Percentiles rank a stretch among this genome's conserved stretches.
phyloP scores from a whole-genome alignment of 768 basidiomycete species.

The Russula lepida region DNA sequence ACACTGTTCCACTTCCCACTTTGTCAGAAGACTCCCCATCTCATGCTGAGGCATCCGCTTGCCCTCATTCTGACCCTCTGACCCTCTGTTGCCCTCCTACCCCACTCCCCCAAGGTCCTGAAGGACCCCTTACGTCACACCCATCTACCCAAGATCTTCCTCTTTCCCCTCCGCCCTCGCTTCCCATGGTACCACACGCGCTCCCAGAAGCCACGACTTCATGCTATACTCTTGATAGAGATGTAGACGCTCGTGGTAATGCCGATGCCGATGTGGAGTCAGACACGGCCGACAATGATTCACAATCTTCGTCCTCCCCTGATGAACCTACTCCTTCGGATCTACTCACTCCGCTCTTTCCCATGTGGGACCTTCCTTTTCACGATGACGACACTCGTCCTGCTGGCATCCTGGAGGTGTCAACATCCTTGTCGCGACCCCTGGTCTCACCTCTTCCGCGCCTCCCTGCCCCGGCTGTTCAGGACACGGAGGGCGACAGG shows the following conservation, averaged over 20 bases:
- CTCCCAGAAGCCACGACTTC: slow-evolving; percentile 9
- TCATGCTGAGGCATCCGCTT: neutral
- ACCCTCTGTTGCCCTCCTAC: slow-evolving; percentile 1
- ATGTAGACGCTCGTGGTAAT: neutral
- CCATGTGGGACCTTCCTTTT: slow-evolving; percentile 9
- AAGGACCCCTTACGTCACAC: slow-evolving; percentile 16
- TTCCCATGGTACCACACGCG: slow-evolving; percentile 17
- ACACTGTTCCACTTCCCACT: slow-evolving; percentile 20
- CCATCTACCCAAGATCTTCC: slow-evolving; percentile 8
- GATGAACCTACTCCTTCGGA: slow-evolving; percentile 1
- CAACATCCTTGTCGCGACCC: slow-evolving; percentile 12
- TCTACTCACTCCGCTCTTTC: slow-evolving; percentile 14
- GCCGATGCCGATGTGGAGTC: neutral
- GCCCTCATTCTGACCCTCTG: neutral
- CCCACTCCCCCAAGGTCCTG: neutral
- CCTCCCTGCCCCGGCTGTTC: neutral
- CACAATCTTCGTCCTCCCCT: slow-evolving; percentile 8
- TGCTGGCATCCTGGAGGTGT: slow-evolving; percentile 9
- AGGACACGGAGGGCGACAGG: slow-evolving; percentile 12
- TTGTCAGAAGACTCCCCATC: slow-evolving; percentile 12
- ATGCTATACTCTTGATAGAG: neutral
- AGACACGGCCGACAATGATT: neutral
- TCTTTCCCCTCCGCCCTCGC: slow-evolving; percentile 20
- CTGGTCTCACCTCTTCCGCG: slow-evolving; percentile 6
- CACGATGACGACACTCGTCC: slow-evolving; percentile 5